These are phyloP conservation scores for Sugiyamaella mastotermitis DNA, from an alignment of 805 yeast genomes.

Conservation along the genomic window DNA sequence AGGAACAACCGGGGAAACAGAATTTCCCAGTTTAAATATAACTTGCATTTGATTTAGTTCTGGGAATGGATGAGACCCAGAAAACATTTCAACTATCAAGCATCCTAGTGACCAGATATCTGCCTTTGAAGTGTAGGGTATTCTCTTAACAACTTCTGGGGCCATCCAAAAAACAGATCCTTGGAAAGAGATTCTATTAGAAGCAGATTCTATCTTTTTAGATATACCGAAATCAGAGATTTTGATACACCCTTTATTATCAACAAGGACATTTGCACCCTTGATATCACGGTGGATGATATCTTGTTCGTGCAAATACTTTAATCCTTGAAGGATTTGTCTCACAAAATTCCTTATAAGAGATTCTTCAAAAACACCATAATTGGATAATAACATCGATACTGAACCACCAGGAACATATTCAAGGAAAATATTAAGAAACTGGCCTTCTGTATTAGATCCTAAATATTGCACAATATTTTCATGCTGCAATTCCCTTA, in stretches of 20 bases:
- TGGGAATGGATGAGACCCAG: constrained; percentile 96
- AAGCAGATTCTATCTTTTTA: constrained; percentile 51
- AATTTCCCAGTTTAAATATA: constrained; percentile 86
- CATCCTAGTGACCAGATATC: constrained; percentile 99
- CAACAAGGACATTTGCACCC: constrained; percentile 81
- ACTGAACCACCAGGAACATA: constrained; percentile 73
- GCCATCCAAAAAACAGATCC: constrained; percentile 99
- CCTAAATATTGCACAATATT: constrained; percentile 92
- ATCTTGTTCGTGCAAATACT: constrained; percentile 65
- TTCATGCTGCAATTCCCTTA: constrained; percentile 78
- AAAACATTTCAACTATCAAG: constrained; percentile 86
- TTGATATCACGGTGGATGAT: constrained; percentile 84
- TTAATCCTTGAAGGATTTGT: constrained; percentile 70
- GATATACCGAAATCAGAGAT: constrained; percentile 86
- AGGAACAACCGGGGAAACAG: constrained; percentile 71
- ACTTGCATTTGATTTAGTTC: constrained; percentile 96
- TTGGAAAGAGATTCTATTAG: constrained; percentile 74
- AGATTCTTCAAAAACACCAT: constrained; percentile 78
- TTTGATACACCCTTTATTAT: constrained; percentile 73
- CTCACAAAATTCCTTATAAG: constrained; percentile 63
- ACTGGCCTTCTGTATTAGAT: constrained; percentile 65
- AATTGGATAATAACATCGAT: constrained; percentile 61
- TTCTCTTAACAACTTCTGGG: constrained; percentile 94
- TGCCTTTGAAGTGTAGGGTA: constrained; percentile 83
- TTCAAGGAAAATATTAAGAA: constrained; percentile 72